These are phyloP conservation scores for Musa schizocarpa DNA, from an alignment of 176 grass and related monocot genomes.

Conservation along the genomic window DNA sequence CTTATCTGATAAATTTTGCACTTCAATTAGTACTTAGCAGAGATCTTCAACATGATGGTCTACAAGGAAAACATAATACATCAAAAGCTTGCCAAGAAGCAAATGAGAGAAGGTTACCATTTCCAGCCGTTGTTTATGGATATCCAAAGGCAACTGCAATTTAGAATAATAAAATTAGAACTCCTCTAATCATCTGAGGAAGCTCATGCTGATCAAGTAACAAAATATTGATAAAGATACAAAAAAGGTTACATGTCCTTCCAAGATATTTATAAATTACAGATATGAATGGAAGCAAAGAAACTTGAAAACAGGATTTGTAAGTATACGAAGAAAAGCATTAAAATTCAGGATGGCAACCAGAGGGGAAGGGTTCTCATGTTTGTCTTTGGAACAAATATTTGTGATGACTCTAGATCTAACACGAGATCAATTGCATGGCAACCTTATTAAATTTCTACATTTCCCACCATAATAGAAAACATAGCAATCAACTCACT, in stretches of 20 bases:
- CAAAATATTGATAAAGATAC: not conserved
- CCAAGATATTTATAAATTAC: not conserved
- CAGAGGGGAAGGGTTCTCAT: not conserved
- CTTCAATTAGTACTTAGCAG: not conserved
- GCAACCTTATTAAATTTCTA: not conserved
- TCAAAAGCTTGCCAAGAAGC: not conserved
- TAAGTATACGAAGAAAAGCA: not conserved
- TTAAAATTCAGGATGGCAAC: not conserved
- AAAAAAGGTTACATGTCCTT: not conserved
- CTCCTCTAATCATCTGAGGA: not conserved
- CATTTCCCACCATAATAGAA: not conserved
- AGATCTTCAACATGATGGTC: not conserved
- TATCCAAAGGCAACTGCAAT: conserved; percentile 18
- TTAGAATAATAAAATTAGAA: conserved; percentile 2
- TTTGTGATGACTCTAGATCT: not conserved
- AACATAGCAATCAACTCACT: not conserved
- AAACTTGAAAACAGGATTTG: not conserved
- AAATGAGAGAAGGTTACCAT: conserved; percentile 3
- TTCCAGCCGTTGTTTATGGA: conserved; percentile 16
- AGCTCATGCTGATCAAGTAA: not conserved
- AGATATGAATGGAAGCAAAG: not conserved
- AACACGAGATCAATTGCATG: not conserved
- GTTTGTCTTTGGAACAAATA: not conserved
- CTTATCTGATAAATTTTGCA: conserved; percentile 44
- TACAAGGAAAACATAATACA: not conserved